phyloP scores from a whole-genome alignment of 2,329 filamentous ascomycete genomes.

The Botrytis paeoniae region DNA sequence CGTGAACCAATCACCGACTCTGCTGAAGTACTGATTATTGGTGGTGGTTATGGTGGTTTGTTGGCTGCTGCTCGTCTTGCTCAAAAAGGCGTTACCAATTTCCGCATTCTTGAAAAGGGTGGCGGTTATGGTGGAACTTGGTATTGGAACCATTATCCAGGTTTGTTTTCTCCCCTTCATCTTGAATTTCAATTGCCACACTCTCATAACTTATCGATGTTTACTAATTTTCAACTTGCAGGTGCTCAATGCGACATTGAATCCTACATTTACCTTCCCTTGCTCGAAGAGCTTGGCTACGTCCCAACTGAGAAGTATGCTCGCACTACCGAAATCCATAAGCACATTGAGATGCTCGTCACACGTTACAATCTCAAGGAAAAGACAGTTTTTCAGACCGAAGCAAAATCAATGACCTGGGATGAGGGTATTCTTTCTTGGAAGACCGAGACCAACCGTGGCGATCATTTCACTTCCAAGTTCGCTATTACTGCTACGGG shows the following conservation, averaged over 20 bases:
- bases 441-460: slow-evolving; percentile 49
- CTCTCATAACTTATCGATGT: slow-evolving; percentile 45
- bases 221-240: slow-evolving; percentile 58
- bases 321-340: slow-evolving; percentile 57
- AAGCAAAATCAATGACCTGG: slow-evolving; percentile 53
- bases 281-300: slow-evolving; percentile 19
- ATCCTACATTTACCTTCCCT: slow-evolving; percentile 20
- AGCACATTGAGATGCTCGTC: slow-evolving; percentile 52
- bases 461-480: slow-evolving; percentile 53
- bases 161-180: slow-evolving; percentile 39
- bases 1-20: slow-evolving; percentile 13
- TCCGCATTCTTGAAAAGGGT: slow-evolving; percentile 43
- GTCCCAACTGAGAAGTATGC: slow-evolving; percentile 56
- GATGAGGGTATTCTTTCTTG: slow-evolving; percentile 51
- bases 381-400: slow-evolving; percentile 56
- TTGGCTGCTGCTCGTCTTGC: slow-evolving; percentile 43
- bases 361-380: slow-evolving; percentile 53
- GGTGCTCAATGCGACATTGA: slow-evolving; percentile 20
- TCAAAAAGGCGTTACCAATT: slow-evolving; percentile 45
- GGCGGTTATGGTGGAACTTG: slow-evolving; percentile 47
- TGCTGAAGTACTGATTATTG: slow-evolving; percentile 40
- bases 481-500: slow-evolving; percentile 58
- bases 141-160: slow-evolving; percentile 56
- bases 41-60: slow-evolving; percentile 41
- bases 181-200: background rate